Percentiles rank a stretch among this genome's conserved stretches.
Evolutionary conservation across 768 basidiomycete species (phyloP).

Genomic region (Cyclocybe cylindracea): DNA sequence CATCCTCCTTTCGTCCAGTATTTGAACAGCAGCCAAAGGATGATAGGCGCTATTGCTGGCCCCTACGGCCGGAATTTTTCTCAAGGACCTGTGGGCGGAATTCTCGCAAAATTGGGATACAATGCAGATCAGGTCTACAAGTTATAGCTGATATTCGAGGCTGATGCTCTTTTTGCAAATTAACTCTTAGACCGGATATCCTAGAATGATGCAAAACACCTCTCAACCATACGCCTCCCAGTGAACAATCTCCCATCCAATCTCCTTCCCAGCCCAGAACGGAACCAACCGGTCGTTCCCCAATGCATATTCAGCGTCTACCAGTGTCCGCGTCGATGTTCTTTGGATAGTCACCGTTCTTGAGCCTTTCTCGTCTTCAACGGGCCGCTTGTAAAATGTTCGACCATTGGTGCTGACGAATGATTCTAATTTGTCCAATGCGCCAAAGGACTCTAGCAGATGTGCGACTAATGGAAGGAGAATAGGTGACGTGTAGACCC

Average conservation of each 20-base stretch:
- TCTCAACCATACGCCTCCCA: not conserved
- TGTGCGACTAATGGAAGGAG: slow-evolving; percentile 89
- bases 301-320: slow-evolving; percentile 50
- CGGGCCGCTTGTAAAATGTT: slow-evolving; percentile 64
- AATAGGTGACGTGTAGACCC: slow-evolving; percentile 93
- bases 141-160: slow-evolving; percentile 36
- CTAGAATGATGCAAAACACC: not conserved
- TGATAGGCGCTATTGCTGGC: slow-evolving; percentile 75
- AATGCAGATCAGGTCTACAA: slow-evolving; percentile 69
- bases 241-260: slow-evolving; percentile 68
- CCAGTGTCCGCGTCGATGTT: slow-evolving; percentile 32
- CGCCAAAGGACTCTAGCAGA: slow-evolving; percentile 83
- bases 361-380: slow-evolving; percentile 21
- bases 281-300: slow-evolving; percentile 65
- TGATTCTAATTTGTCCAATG: slow-evolving; percentile 75
- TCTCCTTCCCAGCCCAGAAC: slow-evolving; percentile 83
- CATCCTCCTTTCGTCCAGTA: not conserved
- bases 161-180: not conserved
- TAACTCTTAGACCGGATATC: not conserved
- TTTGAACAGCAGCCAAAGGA: slow-evolving; percentile 41
- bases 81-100: slow-evolving; percentile 70
- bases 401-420: slow-evolving; percentile 84
- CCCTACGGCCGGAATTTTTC: slow-evolving; percentile 76
- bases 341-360: slow-evolving; percentile 46
- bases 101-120: slow-evolving; percentile 65